These are phyloP conservation scores for Potentilla sterilis DNA, from an alignment of 306 rosid genomes.

Conservation along the genomic window DNA sequence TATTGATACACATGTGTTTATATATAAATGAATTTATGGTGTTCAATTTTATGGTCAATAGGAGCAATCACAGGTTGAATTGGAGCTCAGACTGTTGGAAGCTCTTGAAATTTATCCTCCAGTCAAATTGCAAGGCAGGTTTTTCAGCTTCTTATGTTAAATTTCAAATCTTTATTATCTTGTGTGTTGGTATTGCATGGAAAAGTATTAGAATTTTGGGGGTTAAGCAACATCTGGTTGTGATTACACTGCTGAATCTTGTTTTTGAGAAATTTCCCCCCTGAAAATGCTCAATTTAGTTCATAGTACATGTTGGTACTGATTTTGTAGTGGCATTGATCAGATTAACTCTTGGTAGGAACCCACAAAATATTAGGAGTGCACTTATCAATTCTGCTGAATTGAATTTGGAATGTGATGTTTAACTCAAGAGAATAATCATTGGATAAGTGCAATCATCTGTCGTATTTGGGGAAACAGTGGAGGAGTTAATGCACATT, in stretches of 20 bases:
- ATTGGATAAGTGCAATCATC: background rate
- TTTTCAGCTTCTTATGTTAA: background rate
- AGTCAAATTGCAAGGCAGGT: constrained; percentile 62
- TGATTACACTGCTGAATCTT: background rate
- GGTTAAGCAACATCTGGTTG: background rate
- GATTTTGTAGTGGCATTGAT: constrained; percentile 3
- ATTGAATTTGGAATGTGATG: background rate
- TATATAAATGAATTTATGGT: background rate
- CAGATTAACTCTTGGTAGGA: background rate
- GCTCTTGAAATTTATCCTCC: constrained; percentile 88
- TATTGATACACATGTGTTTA: background rate
- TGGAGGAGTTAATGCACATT: constrained; percentile 3
- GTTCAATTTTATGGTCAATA: constrained; percentile 30
- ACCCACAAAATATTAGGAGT: background rate
- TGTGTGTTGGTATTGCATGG: background rate
- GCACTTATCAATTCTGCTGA: background rate
- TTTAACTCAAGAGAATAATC: background rate
- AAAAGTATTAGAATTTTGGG: background rate
- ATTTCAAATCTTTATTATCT: background rate
- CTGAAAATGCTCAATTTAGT: background rate
- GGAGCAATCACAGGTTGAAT: constrained; percentile 82
- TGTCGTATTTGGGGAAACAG: background rate
- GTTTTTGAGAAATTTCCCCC: background rate
- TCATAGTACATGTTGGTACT: background rate
- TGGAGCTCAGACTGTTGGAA: constrained; percentile 77